Evolutionary conservation across 148 eudicot genomes (phyloP).

Genomic region (Diospyros lotus): DNA sequence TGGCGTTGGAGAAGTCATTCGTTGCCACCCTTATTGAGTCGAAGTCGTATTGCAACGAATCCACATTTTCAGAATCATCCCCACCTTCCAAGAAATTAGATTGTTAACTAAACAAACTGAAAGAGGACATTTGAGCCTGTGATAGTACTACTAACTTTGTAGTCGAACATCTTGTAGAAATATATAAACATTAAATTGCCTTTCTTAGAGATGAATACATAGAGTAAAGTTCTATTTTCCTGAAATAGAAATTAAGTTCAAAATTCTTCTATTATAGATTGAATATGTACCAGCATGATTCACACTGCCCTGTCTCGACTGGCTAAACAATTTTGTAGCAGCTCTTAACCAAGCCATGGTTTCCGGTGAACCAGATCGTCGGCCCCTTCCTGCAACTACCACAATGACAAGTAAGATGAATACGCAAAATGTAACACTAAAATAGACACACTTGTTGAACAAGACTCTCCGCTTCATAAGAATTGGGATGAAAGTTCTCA

Average conservation of each 20-base stretch:
- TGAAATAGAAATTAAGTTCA: neutral
- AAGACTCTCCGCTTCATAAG: neutral
- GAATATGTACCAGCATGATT: neutral
- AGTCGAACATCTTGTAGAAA: neutral
- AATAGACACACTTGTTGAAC: too few relatives aligned
- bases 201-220: neutral
- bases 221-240: too few relatives aligned
- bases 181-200: neutral
- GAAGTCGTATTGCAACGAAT: constrained; percentile 49
- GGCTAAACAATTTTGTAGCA: neutral
- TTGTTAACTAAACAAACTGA: neutral
- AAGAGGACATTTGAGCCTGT: neutral
- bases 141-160: too few relatives aligned
- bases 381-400: too few relatives aligned
- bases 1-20: constrained; percentile 24
- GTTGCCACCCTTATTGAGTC: constrained; percentile 35
- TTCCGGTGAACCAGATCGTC: neutral
- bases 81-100: neutral
- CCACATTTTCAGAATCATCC: constrained; percentile 10
- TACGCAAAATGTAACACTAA: neutral
- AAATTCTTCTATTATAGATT: neutral
- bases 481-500: too few relatives aligned
- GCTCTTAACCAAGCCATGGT: neutral
- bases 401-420: neutral
- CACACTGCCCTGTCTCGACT: neutral